Conservation (phyloP, 306 rosid genomes). For the Cucumis melo region DNA sequence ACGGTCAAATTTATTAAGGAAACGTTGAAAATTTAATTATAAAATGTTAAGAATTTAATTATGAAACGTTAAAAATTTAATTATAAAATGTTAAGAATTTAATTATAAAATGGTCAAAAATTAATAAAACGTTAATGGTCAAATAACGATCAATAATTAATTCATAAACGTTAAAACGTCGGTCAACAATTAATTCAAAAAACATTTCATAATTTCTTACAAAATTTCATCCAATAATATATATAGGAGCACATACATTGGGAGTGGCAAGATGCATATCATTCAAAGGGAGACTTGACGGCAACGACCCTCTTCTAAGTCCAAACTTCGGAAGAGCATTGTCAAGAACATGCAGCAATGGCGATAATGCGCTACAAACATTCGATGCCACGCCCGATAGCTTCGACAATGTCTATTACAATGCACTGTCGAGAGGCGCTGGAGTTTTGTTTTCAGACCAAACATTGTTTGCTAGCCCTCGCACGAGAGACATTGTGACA, state of each 20-base stretch:
- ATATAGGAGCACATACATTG: constrained; percentile 63
- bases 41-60: too few relatives aligned
- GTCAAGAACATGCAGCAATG: constrained; percentile 39
- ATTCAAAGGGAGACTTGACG: constrained; percentile 37
- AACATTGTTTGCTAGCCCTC: constrained; percentile 29
- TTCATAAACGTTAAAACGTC: too few relatives aligned
- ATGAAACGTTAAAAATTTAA: too few relatives aligned
- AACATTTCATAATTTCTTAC: too few relatives aligned
- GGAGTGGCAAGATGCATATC: constrained; percentile 75
- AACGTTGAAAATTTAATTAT: too few relatives aligned
- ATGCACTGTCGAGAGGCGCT: constrained; percentile 22
- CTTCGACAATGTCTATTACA: constrained; percentile 53
- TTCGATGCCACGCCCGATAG: constrained; percentile 44
- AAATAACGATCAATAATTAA: too few relatives aligned
- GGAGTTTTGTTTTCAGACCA: constrained; percentile 65
- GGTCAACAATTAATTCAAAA: too few relatives aligned
- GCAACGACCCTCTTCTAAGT: constrained; percentile 26
- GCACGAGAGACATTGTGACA: constrained; percentile 34
- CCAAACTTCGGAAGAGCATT: constrained; percentile 40
- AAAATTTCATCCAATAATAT: too few relatives aligned
- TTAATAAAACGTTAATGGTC: too few relatives aligned
- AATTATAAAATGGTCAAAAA: too few relatives aligned
- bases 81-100: too few relatives aligned
- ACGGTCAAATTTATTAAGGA: too few relatives aligned
- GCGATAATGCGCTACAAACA: constrained; percentile 47